Conservation (phyloP, 495 filamentous ascomycete species). For the Penicillium arizonense region DNA sequence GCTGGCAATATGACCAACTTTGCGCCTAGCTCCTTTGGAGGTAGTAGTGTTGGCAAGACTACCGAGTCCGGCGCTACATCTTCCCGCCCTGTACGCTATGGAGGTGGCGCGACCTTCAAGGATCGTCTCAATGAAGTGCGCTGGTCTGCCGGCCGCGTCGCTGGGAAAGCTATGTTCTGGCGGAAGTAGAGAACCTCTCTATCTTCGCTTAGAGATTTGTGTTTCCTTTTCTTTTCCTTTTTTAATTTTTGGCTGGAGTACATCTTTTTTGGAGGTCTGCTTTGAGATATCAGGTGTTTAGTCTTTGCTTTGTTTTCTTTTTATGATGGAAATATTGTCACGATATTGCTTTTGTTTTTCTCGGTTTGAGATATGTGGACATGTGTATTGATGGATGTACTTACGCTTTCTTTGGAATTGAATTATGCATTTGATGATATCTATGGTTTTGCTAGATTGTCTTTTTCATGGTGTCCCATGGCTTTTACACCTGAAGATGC, state of each 20-base stretch:
- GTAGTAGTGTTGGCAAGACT: constrained; percentile 23
- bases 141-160: constrained; percentile 35
- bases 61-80: constrained; percentile 23
- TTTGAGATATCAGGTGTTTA: constrained; percentile 4
- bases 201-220: background rate
- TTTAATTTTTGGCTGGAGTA: background rate
- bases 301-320: background rate
- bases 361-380: background rate
- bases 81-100: constrained; percentile 30
- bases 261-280: constrained; percentile 1
- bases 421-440: constrained; percentile 1
- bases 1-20: constrained; percentile 41
- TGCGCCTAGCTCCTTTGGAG: constrained; percentile 21
- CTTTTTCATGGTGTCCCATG: no score
- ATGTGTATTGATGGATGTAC: constrained; percentile 6
- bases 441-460: background rate
- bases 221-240: background rate
- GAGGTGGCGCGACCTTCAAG: constrained; percentile 32
- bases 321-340: constrained; percentile 9
- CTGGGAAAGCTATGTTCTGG: constrained; percentile 46
- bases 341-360: background rate
- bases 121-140: constrained; percentile 38
- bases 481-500: no score
- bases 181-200: constrained; percentile 29
- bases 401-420: background rate